A percentile compares a stretch with the other conserved stretches of the same genome.
Conservation (phyloP, 1,284 basidiomycete species). For the Microbotryum intermedium region DNA sequence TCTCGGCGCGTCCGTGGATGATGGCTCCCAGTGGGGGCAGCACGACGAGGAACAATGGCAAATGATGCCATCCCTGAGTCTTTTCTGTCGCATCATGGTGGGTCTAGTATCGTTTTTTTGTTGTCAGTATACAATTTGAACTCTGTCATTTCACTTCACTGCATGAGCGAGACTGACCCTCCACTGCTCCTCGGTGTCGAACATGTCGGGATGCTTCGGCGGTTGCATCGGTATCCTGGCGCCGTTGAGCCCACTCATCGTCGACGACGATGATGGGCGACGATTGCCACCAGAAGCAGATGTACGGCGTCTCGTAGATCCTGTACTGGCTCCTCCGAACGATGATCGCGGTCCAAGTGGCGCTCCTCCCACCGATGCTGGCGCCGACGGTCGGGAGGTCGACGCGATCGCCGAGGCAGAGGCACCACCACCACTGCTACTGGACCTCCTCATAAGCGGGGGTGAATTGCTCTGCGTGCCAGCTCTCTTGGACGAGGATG, state of each 20-base stretch:
- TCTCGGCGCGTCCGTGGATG: conserved; percentile 36
- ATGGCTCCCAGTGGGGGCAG: conserved; percentile 30
- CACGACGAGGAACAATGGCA: conserved; percentile 32
- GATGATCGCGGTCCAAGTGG: too few relatives aligned
- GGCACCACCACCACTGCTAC: too few relatives aligned
- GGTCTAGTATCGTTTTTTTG: background rate
- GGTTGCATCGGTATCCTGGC: conserved; percentile 7
- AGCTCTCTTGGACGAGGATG: too few relatives aligned
- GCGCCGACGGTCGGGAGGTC: background rate
- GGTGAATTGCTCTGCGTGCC: too few relatives aligned
- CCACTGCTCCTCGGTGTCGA: conserved; percentile 21
- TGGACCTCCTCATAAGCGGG: too few relatives aligned
- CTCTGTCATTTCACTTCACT: background rate
- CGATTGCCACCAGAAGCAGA: too few relatives aligned
- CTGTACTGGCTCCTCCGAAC: too few relatives aligned
- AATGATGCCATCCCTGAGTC: conserved; percentile 14
- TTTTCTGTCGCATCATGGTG: conserved; percentile 9
- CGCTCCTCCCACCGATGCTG: too few relatives aligned
- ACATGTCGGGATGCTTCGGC: conserved; percentile 11
- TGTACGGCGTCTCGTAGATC: too few relatives aligned
- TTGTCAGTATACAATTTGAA: background rate
- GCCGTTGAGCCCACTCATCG: background rate
- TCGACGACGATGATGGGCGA: too few relatives aligned
- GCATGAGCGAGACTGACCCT: background rate
- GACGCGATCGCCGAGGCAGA: background rate